Base-by-base conservation (phyloP, 441 rosid genomes). In the Arabidopsis hybrid region DNA sequence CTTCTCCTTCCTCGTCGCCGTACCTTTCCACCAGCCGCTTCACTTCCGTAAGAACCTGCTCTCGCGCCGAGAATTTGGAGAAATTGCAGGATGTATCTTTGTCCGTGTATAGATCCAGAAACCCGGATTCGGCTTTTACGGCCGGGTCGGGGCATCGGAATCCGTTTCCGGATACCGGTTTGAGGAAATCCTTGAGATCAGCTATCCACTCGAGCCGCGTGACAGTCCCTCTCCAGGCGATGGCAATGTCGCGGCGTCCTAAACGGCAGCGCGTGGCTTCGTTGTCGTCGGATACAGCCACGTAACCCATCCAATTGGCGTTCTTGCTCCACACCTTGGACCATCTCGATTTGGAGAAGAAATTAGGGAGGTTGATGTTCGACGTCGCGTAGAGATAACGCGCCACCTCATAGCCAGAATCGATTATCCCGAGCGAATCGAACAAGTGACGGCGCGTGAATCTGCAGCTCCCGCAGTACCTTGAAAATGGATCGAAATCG, bases 271-370 rank as follows among this genome's bases (percentile, higher is more conserved):
- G 60, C 0, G 69, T 69, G 0, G 68, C 75, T 21, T 83, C 81
- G 12, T 86, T 83, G 42, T 85, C 62, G 7, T 60, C 36, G 0
- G 90, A 83, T 5, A 88, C 88, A 0, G 89, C 85, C 34, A 85
- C 82, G 72, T 86, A 88, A 6, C 92, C 92, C 49, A 88, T 88
- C 92, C 92, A 88, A 60, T 86, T 88, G 2, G 92, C 90, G 77
- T 84, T 78, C 72, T 76, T 78, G 80, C 88, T 85, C 90, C 92
- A 88, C 6, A 88, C 85, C 31, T 85, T 85, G 0, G 88, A 89
- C 92, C 88, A 84, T 14, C 89, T 71, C 5, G 97, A 89, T 73
- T 79, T 83, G 70, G 84, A 86, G 79, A 88, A 88, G 76, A 88
- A 86, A 76, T 86, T 88, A 0, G 90, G 92, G 52, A 88, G 89